Evolutionary conservation across 345 rosid species (phyloP).

Genomic region (Eucalyptus regnans): DNA sequence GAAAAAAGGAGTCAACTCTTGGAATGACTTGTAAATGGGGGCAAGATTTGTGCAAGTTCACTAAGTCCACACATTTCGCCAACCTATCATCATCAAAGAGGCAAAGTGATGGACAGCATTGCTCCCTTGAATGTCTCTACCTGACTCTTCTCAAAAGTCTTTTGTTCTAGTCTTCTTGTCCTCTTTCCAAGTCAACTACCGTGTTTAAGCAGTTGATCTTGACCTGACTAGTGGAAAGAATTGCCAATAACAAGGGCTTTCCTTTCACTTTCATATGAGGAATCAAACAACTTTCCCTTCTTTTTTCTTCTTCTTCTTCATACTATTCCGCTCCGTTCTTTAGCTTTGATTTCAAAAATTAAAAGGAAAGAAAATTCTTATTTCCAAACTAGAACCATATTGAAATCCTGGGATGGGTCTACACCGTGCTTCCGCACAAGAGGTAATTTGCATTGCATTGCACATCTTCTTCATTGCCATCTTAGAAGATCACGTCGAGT

Average conservation of each 20-base stretch:
- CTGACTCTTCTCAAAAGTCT: no score
- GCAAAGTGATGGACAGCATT: background rate
- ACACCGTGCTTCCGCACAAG: fast-evolving
- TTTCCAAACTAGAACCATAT: background rate
- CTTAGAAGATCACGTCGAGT: background rate
- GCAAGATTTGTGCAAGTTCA: background rate
- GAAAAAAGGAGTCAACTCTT: background rate
- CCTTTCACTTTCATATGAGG: background rate
- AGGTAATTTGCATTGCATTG: background rate
- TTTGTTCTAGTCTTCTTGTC: background rate
- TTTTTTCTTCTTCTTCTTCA: background rate
- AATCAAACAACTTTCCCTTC: background rate
- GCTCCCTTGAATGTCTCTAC: background rate
- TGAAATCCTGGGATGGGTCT: background rate
- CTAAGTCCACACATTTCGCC: background rate
- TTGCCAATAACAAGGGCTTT: background rate
- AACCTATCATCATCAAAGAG: background rate
- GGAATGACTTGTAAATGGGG: background rate
- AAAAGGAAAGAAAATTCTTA: background rate
- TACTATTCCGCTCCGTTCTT: background rate
- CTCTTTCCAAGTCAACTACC: background rate
- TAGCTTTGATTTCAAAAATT: background rate
- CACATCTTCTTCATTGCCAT: background rate
- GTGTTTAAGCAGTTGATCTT: background rate
- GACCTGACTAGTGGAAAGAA: fast-evolving